phyloP scores from a whole-genome alignment of 140 eudicot genomes.

The Anethum foeniculum region DNA sequence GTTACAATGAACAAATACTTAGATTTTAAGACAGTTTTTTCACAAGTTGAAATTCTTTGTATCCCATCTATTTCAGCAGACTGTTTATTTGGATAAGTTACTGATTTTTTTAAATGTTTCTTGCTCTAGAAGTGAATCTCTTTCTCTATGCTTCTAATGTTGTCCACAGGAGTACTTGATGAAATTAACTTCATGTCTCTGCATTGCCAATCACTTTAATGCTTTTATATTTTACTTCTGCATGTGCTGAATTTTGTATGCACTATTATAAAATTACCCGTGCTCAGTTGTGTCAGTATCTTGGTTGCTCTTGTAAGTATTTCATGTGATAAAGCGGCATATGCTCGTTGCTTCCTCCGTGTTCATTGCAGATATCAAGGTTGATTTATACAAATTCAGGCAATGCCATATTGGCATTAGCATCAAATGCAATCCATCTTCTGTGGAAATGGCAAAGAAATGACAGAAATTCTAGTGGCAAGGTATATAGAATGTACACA shows the following conservation, averaged over 20 bases:
- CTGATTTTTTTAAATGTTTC: background rate
- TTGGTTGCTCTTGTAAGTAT: conserved; percentile 2
- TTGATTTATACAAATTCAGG: conserved; percentile 89
- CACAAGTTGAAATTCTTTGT: background rate
- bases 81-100: background rate
- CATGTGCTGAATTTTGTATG: background rate
- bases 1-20: background rate
- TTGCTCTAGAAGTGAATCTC: background rate
- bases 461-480: conserved; percentile 70
- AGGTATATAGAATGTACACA: conserved; percentile 30
- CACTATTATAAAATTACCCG: background rate
- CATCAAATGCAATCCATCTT: conserved; percentile 73
- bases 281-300: background rate
- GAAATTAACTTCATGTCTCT: background rate
- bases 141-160: background rate
- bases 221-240: background rate
- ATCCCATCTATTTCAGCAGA: background rate
- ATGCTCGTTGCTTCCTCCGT: conserved; percentile 8
- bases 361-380: conserved; percentile 57
- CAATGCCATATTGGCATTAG: conserved; percentile 71
- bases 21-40: background rate
- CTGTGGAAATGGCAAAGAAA: conserved; percentile 93
- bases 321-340: background rate
- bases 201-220: background rate
- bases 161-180: background rate